Evolutionary conservation across 1,284 basidiomycete genomes (phyloP).

Genomic region (Sporisorium sorghi): DNA sequence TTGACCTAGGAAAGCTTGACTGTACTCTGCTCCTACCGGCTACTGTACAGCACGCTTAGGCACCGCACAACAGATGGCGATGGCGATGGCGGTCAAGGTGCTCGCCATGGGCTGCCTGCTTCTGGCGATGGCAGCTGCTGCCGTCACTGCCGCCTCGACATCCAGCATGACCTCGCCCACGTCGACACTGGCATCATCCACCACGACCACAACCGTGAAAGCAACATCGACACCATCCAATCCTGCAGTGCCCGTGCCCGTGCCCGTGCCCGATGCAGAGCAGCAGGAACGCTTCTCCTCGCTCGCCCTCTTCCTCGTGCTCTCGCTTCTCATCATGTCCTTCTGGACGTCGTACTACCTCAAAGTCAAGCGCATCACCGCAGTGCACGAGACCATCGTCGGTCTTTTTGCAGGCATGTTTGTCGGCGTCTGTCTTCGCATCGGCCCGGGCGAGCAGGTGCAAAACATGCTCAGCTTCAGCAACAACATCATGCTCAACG

Average conservation of each 20-base stretch:
- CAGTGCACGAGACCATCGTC: constrained; percentile 95
- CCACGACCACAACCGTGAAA: constrained; percentile 8
- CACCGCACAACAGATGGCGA: too few relatives aligned
- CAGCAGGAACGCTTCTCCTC: constrained; percentile 66
- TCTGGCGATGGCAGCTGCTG: constrained; percentile 5
- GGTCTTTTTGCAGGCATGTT: constrained; percentile 94
- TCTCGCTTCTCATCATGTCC: constrained; percentile 90
- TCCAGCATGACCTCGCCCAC: background rate
- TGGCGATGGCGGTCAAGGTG: constrained; percentile 20
- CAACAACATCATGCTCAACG: constrained; percentile 97
- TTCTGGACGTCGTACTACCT: constrained; percentile 98
- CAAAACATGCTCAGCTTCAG: constrained; percentile 97
- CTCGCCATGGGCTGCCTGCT: constrained; percentile 13
- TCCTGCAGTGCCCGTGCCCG: constrained; percentile 20
- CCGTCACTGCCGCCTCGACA: constrained; percentile 15
- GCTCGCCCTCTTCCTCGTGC: constrained; percentile 76
- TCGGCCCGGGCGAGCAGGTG: constrained; percentile 92
- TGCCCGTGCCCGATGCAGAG: constrained; percentile 58
- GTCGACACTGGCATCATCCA: background rate
- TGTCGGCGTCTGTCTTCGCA: constrained; percentile 88
- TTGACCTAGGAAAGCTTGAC: too few relatives aligned
- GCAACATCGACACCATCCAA: constrained; percentile 14
- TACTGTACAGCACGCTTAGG: background rate
- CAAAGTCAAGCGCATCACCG: constrained; percentile 93
- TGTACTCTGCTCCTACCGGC: background rate